Conservation (phyloP, 1,284 basidiomycete genomes). For the Naganishia albida region DNA sequence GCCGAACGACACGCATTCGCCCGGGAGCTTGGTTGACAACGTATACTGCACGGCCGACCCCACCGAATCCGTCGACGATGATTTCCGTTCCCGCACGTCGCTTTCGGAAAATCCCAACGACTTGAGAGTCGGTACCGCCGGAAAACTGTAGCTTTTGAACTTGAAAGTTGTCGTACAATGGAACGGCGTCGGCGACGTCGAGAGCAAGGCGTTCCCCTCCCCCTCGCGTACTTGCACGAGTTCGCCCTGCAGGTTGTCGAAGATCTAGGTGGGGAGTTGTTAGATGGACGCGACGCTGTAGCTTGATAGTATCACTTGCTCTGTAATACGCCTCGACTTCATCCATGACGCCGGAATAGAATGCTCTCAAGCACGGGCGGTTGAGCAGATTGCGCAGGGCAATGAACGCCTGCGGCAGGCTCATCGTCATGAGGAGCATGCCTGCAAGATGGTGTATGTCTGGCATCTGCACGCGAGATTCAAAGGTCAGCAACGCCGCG, state of each 20-base stretch:
- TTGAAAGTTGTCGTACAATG: neutral
- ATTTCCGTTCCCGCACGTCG: constrained; percentile 10
- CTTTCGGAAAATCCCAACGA: constrained; percentile 4
- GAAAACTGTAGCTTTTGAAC: constrained; percentile 22
- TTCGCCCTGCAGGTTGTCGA: constrained; percentile 87
- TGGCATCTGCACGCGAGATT: constrained; percentile 47
- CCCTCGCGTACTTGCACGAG: constrained; percentile 39
- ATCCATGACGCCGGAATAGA: constrained; percentile 64
- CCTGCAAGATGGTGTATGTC: constrained; percentile 64
- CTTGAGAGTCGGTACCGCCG: constrained; percentile 15
- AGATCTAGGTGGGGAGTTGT: constrained; percentile 64
- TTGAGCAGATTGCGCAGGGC: constrained; percentile 86
- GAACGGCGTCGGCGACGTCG: constrained; percentile 6
- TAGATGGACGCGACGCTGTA: constrained; percentile 30
- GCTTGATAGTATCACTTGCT: constrained; percentile 36
- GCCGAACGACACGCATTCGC: constrained; percentile 5
- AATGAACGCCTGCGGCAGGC: constrained; percentile 72
- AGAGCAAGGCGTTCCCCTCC: neutral
- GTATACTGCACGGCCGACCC: constrained; percentile 2
- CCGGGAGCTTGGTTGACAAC: constrained; percentile 2
- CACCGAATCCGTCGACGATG: constrained; percentile 14
- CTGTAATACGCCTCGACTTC: constrained; percentile 72
- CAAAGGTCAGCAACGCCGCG: neutral
- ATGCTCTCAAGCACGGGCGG: constrained; percentile 79
- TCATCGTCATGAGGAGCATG: constrained; percentile 86